phyloP scores from a whole-genome alignment of 257 asterid genomes.

The Buddleja alternifolia region DNA sequence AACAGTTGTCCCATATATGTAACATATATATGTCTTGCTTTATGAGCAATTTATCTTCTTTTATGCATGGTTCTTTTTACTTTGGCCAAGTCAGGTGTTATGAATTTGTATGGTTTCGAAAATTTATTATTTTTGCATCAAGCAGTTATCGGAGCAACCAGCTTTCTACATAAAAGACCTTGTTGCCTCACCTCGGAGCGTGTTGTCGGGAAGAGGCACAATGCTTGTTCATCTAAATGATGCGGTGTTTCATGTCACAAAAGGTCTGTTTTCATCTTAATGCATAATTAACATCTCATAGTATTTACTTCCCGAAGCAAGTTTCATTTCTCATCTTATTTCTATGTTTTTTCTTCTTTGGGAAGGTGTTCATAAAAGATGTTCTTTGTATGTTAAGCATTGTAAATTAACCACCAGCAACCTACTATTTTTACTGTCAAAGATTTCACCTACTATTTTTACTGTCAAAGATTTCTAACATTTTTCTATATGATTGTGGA shows the following conservation, averaged over 20 bases:
- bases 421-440: not conserved
- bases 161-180: constrained; percentile 42
- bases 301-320: not conserved
- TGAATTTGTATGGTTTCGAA: constrained; percentile 7
- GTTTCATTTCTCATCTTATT: not conserved
- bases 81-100: not conserved
- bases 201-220: constrained; percentile 36
- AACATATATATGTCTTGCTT: not conserved
- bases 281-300: not conserved
- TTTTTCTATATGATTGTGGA: constrained; percentile 27
- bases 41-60: not conserved
- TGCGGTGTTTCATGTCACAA: constrained; percentile 26
- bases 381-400: not conserved
- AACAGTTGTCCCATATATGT: no score
- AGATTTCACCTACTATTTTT: not conserved
- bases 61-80: not conserved
- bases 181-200: constrained; percentile 27
- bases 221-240: constrained; percentile 30
- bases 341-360: not conserved
- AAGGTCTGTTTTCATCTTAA: constrained; percentile 33
- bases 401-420: not conserved
- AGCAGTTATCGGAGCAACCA: constrained; percentile 64
- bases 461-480: constrained; percentile 20
- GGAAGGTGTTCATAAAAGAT: not conserved
- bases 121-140: constrained; percentile 7